Conservation (phyloP, 257 asterid genomes). For the Mitragyna speciosa region DNA sequence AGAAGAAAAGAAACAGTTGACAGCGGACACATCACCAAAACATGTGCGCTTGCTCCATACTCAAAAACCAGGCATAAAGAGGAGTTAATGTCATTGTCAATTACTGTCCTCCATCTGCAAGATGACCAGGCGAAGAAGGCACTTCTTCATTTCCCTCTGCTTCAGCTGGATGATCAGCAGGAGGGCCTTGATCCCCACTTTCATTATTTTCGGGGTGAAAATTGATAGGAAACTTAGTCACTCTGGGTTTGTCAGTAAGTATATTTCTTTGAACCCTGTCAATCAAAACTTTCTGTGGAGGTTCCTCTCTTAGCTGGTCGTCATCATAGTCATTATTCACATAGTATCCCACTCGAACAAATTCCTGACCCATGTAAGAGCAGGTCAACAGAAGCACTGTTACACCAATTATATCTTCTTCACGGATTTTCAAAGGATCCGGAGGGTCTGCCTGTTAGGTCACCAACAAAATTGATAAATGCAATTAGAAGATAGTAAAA, state of each 20-base stretch:
- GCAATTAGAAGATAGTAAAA: background rate
- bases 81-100: slow-evolving; percentile 8
- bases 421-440: slow-evolving; percentile 89
- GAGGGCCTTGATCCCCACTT: slow-evolving; percentile 61
- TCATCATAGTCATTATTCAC: slow-evolving; percentile 87
- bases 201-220: slow-evolving; percentile 71
- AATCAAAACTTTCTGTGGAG: slow-evolving; percentile 80
- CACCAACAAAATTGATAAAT: background rate
- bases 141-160: slow-evolving; percentile 46
- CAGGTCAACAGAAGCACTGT: slow-evolving; percentile 91
- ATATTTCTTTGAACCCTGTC: slow-evolving; percentile 85
- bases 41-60: background rate
- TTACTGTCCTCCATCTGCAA: slow-evolving; percentile 38
- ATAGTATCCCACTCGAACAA: slow-evolving; percentile 89
- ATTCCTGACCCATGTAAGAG: slow-evolving; percentile 91
- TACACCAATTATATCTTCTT: slow-evolving; percentile 93
- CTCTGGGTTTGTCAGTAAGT: slow-evolving; percentile 87
- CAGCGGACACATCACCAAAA: background rate
- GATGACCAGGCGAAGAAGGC: slow-evolving; percentile 38
- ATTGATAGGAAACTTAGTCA: slow-evolving; percentile 85
- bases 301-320: slow-evolving; percentile 82
- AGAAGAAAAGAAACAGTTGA: slow-evolving; percentile 20
- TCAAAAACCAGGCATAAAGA: background rate
- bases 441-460: slow-evolving; percentile 88
- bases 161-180: slow-evolving; percentile 52